These are phyloP conservation scores for Pseudogymnoascus sp. DNA, from an alignment of 2,329 filamentous ascomycete species.

Conservation along the genomic window DNA sequence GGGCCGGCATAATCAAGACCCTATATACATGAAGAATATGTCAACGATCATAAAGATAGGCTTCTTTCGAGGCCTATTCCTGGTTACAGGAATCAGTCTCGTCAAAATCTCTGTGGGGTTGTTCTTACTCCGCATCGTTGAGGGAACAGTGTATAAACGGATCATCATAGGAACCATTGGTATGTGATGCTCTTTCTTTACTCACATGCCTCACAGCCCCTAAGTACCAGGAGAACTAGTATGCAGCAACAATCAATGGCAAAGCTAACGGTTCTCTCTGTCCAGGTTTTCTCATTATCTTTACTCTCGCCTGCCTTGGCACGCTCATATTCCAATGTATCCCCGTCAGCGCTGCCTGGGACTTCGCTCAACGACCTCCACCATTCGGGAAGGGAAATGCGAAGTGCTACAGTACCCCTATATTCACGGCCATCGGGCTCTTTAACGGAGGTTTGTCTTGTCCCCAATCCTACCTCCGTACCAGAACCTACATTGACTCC, in stretches of 20 bases:
- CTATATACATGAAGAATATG: not conserved
- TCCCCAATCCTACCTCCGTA: not conserved
- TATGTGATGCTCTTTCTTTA: slow-evolving; percentile 21
- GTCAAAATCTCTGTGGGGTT: slow-evolving; percentile 43
- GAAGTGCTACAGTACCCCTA: slow-evolving; percentile 36
- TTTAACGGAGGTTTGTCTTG: slow-evolving; percentile 36
- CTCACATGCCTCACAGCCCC: not conserved
- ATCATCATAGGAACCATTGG: slow-evolving; percentile 38
- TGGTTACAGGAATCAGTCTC: slow-evolving; percentile 37
- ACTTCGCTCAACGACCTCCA: slow-evolving; percentile 28
- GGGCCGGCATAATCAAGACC: not conserved
- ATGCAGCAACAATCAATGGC: not conserved
- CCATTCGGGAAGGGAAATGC: slow-evolving; percentile 21
- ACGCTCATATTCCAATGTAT: slow-evolving; percentile 42
- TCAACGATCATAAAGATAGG: not conserved
- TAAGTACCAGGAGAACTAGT: not conserved
- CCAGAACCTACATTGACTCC: not conserved
- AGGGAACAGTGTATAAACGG: slow-evolving; percentile 32
- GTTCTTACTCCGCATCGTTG: slow-evolving; percentile 39
- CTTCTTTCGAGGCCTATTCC: not conserved
- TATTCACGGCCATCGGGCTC: slow-evolving; percentile 39
- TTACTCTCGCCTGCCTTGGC: slow-evolving; percentile 37
- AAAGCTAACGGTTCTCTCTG: slow-evolving; percentile 15
- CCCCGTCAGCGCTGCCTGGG: slow-evolving; percentile 40
- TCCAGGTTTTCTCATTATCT: slow-evolving; percentile 35